A percentile compares a stretch with the other conserved stretches of the same genome.
Evolutionary conservation across 306 rosid genomes (phyloP).

Genomic region (Fagus sylvatica): DNA sequence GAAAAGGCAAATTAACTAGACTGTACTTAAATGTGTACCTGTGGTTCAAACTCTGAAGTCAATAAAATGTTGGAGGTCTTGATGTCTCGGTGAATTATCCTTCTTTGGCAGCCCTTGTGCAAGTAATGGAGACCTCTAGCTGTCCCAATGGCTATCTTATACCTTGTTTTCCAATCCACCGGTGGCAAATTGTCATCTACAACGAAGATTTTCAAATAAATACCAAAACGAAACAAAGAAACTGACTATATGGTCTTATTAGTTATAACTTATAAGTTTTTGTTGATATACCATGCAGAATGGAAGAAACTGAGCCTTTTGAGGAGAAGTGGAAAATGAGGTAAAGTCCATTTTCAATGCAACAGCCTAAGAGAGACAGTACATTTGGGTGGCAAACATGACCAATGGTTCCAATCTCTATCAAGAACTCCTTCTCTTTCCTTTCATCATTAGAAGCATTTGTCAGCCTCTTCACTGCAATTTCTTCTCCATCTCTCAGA

Average conservation of each 20-base stretch:
- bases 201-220: background rate
- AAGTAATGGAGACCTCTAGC: constrained; percentile 83
- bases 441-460: constrained; percentile 71
- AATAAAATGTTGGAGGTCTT: constrained; percentile 78
- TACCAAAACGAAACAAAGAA: background rate
- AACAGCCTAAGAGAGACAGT: constrained; percentile 74
- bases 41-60: constrained; percentile 75
- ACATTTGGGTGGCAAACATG: constrained; percentile 80
- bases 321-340: constrained; percentile 77
- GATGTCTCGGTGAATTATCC: constrained; percentile 88
- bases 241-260: constrained; percentile 1
- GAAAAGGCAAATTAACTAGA: background rate
- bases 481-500: constrained; percentile 57
- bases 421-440: constrained; percentile 84
- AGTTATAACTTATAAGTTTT: background rate
- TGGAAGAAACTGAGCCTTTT: constrained; percentile 78
- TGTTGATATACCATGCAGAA: constrained; percentile 70
- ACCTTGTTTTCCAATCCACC: constrained; percentile 86
- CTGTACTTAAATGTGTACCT: constrained; percentile 36
- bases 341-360: constrained; percentile 86
- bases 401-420: constrained; percentile 93
- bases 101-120: constrained; percentile 90
- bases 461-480: constrained; percentile 88
- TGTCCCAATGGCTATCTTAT: constrained; percentile 75
- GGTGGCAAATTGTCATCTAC: constrained; percentile 65